Evolutionary conservation across 1,139 yeast genomes (phyloP).

Genomic region (Nematodospora anomalae): DNA sequence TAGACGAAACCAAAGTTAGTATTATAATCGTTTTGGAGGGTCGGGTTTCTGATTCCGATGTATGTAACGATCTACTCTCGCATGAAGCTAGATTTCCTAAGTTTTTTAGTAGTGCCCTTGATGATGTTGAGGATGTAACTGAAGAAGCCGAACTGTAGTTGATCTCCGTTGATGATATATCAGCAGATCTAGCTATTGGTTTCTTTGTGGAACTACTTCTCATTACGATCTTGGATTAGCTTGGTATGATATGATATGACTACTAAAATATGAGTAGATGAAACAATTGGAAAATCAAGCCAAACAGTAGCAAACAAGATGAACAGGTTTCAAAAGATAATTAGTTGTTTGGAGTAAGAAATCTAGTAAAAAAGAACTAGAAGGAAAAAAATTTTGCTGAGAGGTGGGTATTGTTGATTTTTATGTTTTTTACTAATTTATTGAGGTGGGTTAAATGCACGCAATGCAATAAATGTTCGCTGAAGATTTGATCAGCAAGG

Average conservation of each 20-base stretch:
- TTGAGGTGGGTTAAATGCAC: not conserved
- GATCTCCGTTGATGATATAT: conserved; percentile 5
- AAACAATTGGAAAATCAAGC: not conserved
- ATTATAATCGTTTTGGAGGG: conserved; percentile 67
- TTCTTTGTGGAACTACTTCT: not conserved
- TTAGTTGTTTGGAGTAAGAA: too few species aligned
- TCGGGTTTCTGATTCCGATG: conserved; percentile 28
- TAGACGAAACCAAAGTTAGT: conserved; percentile 76
- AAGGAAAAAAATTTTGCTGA: not conserved
- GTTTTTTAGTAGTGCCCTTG: conserved; percentile 11
- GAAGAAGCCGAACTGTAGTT: conserved; percentile 12
- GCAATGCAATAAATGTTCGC: too few species aligned
- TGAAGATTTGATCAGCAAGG: too few species aligned
- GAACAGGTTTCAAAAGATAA: too few species aligned
- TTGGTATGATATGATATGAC: too few species aligned
- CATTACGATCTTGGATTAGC: not conserved
- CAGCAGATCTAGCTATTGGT: not conserved
- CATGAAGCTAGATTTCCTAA: conserved; percentile 1
- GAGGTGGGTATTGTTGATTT: not conserved
- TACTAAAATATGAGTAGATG: not conserved
- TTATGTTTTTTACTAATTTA: too few species aligned
- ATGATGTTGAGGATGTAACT: conserved; percentile 10
- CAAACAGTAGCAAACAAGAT: not conserved
- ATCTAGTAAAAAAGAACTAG: too few species aligned
- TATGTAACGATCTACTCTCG: conserved; percentile 10